These are phyloP conservation scores for Trichoderma gracile DNA, from an alignment of 2,329 filamentous ascomycete genomes.

Conservation along the genomic window DNA sequence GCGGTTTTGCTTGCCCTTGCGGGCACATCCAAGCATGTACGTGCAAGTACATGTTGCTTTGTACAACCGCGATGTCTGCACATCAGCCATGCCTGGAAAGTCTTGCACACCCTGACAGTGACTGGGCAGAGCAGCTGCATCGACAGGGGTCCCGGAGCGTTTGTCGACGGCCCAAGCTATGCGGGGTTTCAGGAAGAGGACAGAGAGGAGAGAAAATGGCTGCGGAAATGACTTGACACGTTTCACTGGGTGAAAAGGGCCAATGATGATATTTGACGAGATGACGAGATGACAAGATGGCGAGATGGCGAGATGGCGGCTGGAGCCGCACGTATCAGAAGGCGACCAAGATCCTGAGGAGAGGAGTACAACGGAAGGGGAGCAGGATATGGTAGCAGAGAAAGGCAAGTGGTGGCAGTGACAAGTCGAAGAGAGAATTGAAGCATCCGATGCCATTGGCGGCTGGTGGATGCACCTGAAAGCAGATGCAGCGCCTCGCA, in stretches of 20 bases:
- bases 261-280: neutral
- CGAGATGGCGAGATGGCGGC: neutral
- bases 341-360: neutral
- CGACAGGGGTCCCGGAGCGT: conserved; percentile 10
- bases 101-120: neutral
- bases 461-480: neutral
- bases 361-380: neutral
- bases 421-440: neutral
- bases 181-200: conserved; percentile 7
- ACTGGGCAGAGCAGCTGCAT: neutral
- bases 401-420: neutral
- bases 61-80: neutral
- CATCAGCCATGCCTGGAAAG: neutral
- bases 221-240: neutral
- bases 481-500: neutral
- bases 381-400: no score
- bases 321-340: neutral
- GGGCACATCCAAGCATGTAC: neutral
- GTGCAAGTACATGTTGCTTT: neutral
- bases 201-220: neutral
- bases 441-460: neutral
- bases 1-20: neutral
- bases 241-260: neutral
- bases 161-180: neutral
- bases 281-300: neutral